Base-by-base conservation (phyloP, 768 basidiomycete species). In the Leccinum truebloodii region DNA sequence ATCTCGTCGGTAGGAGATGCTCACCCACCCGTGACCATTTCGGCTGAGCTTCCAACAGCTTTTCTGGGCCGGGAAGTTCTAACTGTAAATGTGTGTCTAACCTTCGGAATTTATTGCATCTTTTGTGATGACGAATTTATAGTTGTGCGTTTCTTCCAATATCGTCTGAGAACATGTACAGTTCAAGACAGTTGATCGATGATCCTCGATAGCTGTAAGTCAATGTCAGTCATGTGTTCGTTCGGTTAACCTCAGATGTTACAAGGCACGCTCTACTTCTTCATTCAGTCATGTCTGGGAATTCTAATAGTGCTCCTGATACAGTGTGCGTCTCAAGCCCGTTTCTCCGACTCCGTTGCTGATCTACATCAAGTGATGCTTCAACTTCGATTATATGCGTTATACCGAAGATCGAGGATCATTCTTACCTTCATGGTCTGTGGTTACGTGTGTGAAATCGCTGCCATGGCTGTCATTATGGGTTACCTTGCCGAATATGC, bases 61-160 rank as follows among this genome's bases (percentile, higher is more conserved):
- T 69, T 68, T 44, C 30, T 67, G 41, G 63, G 57, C 52, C 20
- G 16, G 3, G 41, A 24, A n/a, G 26, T 34, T 20, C 55, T 37
- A 20, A 57, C 63, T 50, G 14, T 48, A 2, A 34, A 59, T 14
- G 68, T 70, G 57, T 14, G 66, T 26, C 5, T 52, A 6, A 12
- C 28, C n/a, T 20, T 34, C n/a, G n/a, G 3, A 35, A 24, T 55
- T 35, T 4, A 1, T 7, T 32, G 4, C 7, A 0, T 51, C 39
- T 35, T 34, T 22, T 41, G 1, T 54, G 13, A 50, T 62, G 10
- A 69, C 12, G 1, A 41, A 22, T 22, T 28, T 22, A 39, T 34
- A 69, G 67, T 67, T 60, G 65, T 69, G 54, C 20, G 62, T 69
- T 37, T 18, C 41, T 32, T 8, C 28, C 34, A 4, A 5, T 48